Percentiles rank a stretch among this genome's conserved stretches.
These are phyloP conservation scores for Mycena kentingensis DNA, from an alignment of 768 basidiomycete genomes.

Conservation along the genomic window DNA sequence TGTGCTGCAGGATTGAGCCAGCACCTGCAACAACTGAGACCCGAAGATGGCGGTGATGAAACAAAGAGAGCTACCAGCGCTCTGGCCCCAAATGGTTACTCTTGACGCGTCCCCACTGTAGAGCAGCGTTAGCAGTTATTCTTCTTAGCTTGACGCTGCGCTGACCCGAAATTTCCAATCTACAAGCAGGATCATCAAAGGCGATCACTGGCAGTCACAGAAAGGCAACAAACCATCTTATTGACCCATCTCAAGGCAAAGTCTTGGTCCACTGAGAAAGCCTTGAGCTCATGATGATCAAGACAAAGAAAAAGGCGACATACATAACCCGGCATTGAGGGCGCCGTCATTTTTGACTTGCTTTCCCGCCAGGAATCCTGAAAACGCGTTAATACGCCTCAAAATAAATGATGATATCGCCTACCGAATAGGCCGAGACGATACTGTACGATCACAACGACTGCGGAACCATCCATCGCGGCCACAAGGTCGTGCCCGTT, in stretches of 20 bases:
- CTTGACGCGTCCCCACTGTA: slow-evolving; percentile 38
- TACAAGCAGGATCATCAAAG: slow-evolving; percentile 24
- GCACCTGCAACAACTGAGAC: too few species aligned
- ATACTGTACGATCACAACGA: slow-evolving; percentile 31
- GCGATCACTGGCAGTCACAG: neutral
- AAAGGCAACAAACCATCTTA: slow-evolving; percentile 4
- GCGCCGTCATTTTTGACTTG: slow-evolving; percentile 33
- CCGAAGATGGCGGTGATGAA: too few species aligned
- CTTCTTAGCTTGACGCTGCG: neutral
- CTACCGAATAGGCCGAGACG: slow-evolving; percentile 25
- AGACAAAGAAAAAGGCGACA: slow-evolving; percentile 11
- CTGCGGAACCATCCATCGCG: too few species aligned
- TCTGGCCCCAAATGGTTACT: slow-evolving; percentile 32
- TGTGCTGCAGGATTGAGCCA: slow-evolving; percentile 35
- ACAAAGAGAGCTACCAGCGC: too few species aligned
- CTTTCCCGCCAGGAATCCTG: slow-evolving; percentile 37
- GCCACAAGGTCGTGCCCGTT: slow-evolving; percentile 23
- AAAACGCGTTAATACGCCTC: neutral
- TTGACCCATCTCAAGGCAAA: slow-evolving; percentile 24
- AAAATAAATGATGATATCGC: too few species aligned
- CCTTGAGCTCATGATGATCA: neutral
- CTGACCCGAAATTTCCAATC: neutral
- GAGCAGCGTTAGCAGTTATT: neutral
- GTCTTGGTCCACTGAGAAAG: slow-evolving; percentile 18
- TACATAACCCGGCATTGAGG: slow-evolving; percentile 37